Base-by-base conservation (phyloP, 306 rosid genomes). In the Gleditsia sinensis region DNA sequence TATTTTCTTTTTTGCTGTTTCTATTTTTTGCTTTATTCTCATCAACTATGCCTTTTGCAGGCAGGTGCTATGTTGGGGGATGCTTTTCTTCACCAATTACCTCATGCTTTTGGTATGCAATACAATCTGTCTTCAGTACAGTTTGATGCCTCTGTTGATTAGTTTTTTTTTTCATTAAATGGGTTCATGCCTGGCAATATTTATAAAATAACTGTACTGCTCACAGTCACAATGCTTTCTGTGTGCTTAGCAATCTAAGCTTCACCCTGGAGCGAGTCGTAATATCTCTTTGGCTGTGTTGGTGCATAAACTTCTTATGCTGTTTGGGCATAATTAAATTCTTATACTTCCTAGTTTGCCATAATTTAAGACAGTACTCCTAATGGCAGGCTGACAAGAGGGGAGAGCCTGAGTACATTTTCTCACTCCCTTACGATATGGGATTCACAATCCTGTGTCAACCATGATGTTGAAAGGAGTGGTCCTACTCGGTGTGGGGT, bases 11-110 rank as follows among this genome's bases (percentile, higher is more conserved):
- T 2, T 81, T 58, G 67, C 63, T 48, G 45, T 43, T 30, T 72
- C 27, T 74, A 14, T 82, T n/a, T 54, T 67, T 24, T 40, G 36
- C n/a, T 45, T 71, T 48, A 51, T 80, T 32, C 75, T 77, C 56
- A 68, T 78, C 65, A 59, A 34, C 10, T 42, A 11, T 51, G 43
- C 39, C 75, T 66, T 28, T 73, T 83, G 75, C 93, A 94, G 98
- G 98, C 98, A 61, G 98, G 98, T 43, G 98, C 98, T 49, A 94
- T 94, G 98, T 71, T 94, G 74, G 98, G 98, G 40, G 98, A 94
- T 83, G 97, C 98, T 69, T 94, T 94, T 83, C 97, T 94, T 83
- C 98, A 94, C 86, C 98, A 94, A 78, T 69, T 94, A 76, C 98
- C 98, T 0, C 98, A 94, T 84, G 98, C 98, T 62, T 90, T 94